A percentile compares a stretch with the other conserved stretches of the same genome.
Conservation (phyloP, 2,329 filamentous ascomycete species). For the Fusarium agapanthi region DNA sequence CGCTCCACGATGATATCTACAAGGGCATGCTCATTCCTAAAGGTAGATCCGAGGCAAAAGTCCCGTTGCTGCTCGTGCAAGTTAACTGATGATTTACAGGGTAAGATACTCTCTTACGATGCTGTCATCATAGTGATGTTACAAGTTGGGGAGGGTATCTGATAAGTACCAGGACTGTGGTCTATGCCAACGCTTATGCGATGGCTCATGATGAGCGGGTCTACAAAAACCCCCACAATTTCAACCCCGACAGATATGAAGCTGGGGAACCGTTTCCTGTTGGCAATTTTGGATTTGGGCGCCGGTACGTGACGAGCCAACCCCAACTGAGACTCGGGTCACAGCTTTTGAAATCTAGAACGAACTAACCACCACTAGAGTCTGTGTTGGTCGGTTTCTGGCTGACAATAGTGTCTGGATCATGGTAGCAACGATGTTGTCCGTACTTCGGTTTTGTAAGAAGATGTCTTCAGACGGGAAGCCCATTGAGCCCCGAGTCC, state of each 20-base stretch:
- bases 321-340: not conserved
- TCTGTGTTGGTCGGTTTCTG: conserved; percentile 47
- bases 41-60: conserved; percentile 44
- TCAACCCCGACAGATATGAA: conserved; percentile 58
- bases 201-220: conserved; percentile 53
- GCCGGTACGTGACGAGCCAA: conserved; percentile 35
- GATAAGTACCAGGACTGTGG: conserved; percentile 44
- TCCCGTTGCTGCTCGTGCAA: not conserved
- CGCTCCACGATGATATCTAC: conserved; percentile 64
- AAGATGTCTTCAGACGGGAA: conserved; percentile 35
- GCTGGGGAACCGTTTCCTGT: conserved; percentile 55
- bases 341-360: not conserved
- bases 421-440: conserved; percentile 48
- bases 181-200: conserved; percentile 54
- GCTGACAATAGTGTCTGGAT: conserved; percentile 50
- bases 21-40: conserved; percentile 65
- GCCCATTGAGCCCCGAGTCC: conserved; percentile 40
- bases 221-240: conserved; percentile 53
- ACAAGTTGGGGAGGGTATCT: conserved; percentile 17
- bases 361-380: conserved; percentile 20
- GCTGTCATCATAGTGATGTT: not conserved
- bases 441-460: conserved; percentile 43
- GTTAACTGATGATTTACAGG: conserved; percentile 23
- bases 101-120: conserved; percentile 16
- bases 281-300: conserved; percentile 48